These are phyloP conservation scores for Aegilops sharonensis DNA, from an alignment of 176 grass and related monocot genomes.

Conservation along the genomic window DNA sequence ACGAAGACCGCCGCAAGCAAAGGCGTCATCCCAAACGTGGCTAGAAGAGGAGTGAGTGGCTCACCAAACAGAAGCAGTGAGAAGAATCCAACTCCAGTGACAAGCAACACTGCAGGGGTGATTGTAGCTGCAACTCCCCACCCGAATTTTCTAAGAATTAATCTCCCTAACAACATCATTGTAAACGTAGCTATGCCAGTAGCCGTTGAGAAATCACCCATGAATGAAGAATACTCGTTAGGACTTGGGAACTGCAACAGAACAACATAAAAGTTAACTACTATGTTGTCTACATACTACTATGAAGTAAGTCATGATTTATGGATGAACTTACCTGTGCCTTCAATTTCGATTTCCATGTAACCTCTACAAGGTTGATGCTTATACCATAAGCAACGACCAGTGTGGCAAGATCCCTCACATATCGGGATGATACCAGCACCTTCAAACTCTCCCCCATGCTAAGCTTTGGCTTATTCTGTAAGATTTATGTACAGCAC, in stretches of 20 bases:
- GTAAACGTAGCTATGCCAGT: constrained; percentile 96
- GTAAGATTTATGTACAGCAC: constrained; percentile 15
- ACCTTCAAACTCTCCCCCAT: constrained; percentile 96
- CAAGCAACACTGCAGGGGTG: constrained; percentile 85
- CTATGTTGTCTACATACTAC: background rate
- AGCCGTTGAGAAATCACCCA: constrained; percentile 98
- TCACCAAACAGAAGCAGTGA: constrained; percentile 90
- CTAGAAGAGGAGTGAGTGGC: constrained; percentile 69
- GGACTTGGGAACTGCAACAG: constrained; percentile 84
- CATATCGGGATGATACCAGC: constrained; percentile 86
- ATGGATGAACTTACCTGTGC: constrained; percentile 61
- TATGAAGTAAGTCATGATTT: background rate
- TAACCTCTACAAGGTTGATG: constrained; percentile 97
- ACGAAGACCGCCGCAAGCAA: constrained; percentile 95
- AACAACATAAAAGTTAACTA: constrained; percentile 7
- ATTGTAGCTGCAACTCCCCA: constrained; percentile 98
- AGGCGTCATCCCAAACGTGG: constrained; percentile 80
- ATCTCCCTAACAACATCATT: constrained; percentile 96
- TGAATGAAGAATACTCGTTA: constrained; percentile 98
- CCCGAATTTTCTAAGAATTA: constrained; percentile 85
- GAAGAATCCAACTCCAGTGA: constrained; percentile 98
- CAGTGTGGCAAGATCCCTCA: constrained; percentile 98
- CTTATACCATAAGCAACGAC: constrained; percentile 99
- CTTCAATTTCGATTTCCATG: constrained; percentile 99
- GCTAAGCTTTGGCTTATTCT: constrained; percentile 94